phyloP scores from a whole-genome alignment of 2,329 filamentous ascomycete genomes.

The Lecanoromycetidae sp. region DNA sequence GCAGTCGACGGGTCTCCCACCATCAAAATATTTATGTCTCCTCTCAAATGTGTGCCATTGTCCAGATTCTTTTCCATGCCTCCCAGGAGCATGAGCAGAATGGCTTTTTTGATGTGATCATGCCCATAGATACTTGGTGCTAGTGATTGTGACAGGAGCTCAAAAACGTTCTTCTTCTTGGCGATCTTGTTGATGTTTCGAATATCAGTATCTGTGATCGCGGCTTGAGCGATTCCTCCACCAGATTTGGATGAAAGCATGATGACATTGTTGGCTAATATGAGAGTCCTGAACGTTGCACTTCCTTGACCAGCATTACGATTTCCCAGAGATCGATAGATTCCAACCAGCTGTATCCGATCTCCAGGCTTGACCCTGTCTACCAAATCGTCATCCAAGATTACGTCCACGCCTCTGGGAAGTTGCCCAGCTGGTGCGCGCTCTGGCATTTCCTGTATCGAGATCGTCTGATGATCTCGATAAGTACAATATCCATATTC shows the following conservation, averaged over 20 bases:
- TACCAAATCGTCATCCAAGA: conserved; percentile 91
- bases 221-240: conserved; percentile 79
- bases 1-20: conserved; percentile 96
- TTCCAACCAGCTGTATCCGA: conserved; percentile 90
- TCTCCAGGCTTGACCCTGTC: conserved; percentile 93
- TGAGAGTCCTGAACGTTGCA: conserved; percentile 85
- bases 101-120: conserved; percentile 95
- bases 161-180: conserved; percentile 88
- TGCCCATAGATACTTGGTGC: conserved; percentile 96
- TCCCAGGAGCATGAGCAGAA: conserved; percentile 84
- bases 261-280: conserved; percentile 90
- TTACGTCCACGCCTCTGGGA: conserved; percentile 88
- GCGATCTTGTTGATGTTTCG: conserved; percentile 96
- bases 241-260: conserved; percentile 91
- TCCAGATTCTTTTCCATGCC: conserved; percentile 98
- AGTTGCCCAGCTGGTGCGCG: conserved; percentile 89
- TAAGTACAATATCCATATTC: conserved; percentile 96
- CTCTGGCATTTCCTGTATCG: conserved; percentile 98
- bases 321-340: conserved; percentile 88
- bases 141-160: conserved; percentile 82
- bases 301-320: conserved; percentile 83
- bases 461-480: conserved; percentile 92
- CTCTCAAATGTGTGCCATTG: conserved; percentile 92
- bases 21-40: conserved; percentile 99
- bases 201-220: conserved; percentile 92